Conservation (phyloP, 805 yeast species). For the Maudiozyma bulderi region DNA sequence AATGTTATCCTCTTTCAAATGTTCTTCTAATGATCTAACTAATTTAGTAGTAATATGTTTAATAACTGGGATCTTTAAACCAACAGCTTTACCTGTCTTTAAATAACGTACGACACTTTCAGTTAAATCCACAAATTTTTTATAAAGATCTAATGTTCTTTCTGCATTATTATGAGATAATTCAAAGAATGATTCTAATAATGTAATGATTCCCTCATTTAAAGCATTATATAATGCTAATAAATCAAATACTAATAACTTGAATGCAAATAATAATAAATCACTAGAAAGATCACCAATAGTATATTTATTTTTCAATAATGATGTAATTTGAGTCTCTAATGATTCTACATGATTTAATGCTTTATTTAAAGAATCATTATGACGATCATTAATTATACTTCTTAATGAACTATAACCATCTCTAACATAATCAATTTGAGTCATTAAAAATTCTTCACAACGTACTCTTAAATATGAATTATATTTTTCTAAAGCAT, state of each 20-base stretch:
- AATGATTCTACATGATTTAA: slow-evolving; percentile 76
- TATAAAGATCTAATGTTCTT: slow-evolving; percentile 75
- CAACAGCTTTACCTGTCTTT: slow-evolving; percentile 83
- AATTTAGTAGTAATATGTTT: slow-evolving; percentile 95
- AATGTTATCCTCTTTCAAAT: slow-evolving; percentile 66
- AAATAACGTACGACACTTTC: slow-evolving; percentile 79
- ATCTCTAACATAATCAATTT: slow-evolving; percentile 71
- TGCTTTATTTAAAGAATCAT: slow-evolving; percentile 58
- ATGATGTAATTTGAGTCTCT: slow-evolving; percentile 66
- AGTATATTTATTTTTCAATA: slow-evolving; percentile 63
- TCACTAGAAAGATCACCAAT: slow-evolving; percentile 82
- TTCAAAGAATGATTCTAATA: slow-evolving; percentile 91
- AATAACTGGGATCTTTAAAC: slow-evolving; percentile 87
- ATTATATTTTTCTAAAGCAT: slow-evolving; percentile 54
- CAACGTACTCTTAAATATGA: slow-evolving; percentile 62
- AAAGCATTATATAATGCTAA: slow-evolving; percentile 78
- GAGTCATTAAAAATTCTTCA: slow-evolving; percentile 53
- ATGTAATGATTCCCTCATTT: slow-evolving; percentile 91
- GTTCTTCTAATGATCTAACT: slow-evolving; percentile 78
- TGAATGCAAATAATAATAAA: slow-evolving; percentile 70
- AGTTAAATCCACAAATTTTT: slow-evolving; percentile 76
- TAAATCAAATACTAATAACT: slow-evolving; percentile 83
- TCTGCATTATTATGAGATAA: slow-evolving; percentile 81
- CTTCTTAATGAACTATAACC: slow-evolving; percentile 40
- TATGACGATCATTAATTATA: slow-evolving; percentile 37